Percentiles rank a stretch among this genome's conserved stretches.
Conservation (phyloP, 192 early-diverging fungal species). For the Phlyctochytrium bullatum region DNA sequence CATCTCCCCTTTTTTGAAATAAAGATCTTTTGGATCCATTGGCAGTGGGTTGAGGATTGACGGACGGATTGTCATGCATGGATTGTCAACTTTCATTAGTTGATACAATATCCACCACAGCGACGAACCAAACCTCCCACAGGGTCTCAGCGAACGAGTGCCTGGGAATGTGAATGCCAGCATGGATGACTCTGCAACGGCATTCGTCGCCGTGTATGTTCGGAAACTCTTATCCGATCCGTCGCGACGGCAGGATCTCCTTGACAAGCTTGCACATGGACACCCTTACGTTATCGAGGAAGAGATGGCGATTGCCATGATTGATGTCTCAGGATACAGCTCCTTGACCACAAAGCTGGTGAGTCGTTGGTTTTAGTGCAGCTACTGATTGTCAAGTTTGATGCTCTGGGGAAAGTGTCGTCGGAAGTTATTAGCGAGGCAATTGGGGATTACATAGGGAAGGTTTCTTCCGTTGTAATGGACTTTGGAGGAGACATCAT, state of each 20-base stretch:
- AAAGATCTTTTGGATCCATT: too few relatives aligned
- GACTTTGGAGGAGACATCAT: not conserved
- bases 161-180: too few relatives aligned
- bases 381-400: not conserved
- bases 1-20: too few relatives aligned
- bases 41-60: too few relatives aligned
- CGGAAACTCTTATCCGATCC: not conserved
- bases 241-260: not conserved
- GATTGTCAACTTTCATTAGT: too few relatives aligned
- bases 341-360: not conserved
- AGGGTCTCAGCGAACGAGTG: too few relatives aligned
- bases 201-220: not conserved
- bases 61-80: too few relatives aligned
- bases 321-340: not conserved
- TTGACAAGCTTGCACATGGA: not conserved
- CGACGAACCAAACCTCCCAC: too few relatives aligned
- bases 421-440: not conserved
- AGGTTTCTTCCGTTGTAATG: not conserved
- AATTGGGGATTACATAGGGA: not conserved
- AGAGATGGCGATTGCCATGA: not conserved
- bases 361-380: not conserved
- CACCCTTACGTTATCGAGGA: not conserved
- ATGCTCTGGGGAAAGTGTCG: not conserved
- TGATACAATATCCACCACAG: too few relatives aligned
- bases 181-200: too few relatives aligned